Base-by-base conservation (phyloP, 2,329 filamentous ascomycete genomes). In the Calonectria henricotiae region DNA sequence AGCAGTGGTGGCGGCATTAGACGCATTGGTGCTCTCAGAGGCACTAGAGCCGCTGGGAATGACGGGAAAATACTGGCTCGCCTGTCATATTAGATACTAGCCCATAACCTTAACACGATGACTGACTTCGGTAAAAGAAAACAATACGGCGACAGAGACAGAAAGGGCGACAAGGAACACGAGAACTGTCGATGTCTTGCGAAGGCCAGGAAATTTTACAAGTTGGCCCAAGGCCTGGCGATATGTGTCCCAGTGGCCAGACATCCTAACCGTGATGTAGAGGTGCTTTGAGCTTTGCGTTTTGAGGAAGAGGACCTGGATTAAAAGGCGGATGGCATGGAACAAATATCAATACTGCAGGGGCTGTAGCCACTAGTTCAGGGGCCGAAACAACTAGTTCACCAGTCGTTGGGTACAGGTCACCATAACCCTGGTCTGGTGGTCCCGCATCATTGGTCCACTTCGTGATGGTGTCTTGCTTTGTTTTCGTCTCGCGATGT, bases 51-150 rank as follows among this genome's bases (percentile, higher is more conserved):
- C 11, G 51, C 13, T 37, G 2, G 51, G 32, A 25, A 58, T 41
- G 32, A 58, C 17, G 20, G 51, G 15, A 37, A 58, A 37, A 58
- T 58, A 58, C 6, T 23, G 32, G 20, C 13, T 41, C 13, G n/a
- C 20, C 51, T 58, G 25, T 37, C 9, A 25, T 23, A 13, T 58
- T 23, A 41, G 51, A 23, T 39, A 8, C 20, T 58, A n/a, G 32
- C 20, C 11, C 4, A 5, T 12, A 39, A 7, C 30, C 8, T 15
- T 4, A 2, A 25, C n/a, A 41, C 39, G 20, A 37, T 35, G 35
- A 58, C 51, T 41, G 20, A 58, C 51, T 8, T 58, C 17, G 4
- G 51, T 58, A n/a, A 58, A 41, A 7, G 35, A 39, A 37, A 58
- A 58, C n/a, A 58, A 23, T 2, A 58, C 11, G 4, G 23, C 32